These are phyloP conservation scores for Diplodia scrobiculata DNA, from an alignment of 2,329 filamentous ascomycete species.

Conservation along the genomic window DNA sequence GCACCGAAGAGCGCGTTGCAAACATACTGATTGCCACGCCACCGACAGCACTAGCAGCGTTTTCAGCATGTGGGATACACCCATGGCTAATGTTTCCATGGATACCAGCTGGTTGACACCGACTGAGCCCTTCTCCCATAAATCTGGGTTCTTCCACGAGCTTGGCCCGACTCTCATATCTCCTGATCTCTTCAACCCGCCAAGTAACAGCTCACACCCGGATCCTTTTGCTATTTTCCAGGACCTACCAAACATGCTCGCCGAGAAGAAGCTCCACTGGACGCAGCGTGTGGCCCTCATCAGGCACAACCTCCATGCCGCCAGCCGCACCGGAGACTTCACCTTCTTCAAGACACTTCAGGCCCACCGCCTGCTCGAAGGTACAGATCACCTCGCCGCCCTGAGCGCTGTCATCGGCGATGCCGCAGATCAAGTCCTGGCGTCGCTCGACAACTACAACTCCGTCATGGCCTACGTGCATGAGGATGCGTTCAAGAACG, in stretches of 20 bases:
- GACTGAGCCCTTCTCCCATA: neutral
- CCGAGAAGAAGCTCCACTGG: slow-evolving; percentile 47
- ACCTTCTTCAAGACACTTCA: slow-evolving; percentile 53
- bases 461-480: slow-evolving; percentile 51
- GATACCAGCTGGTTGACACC: neutral
- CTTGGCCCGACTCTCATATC: slow-evolving; percentile 3
- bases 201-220: neutral
- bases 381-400: slow-evolving; percentile 51
- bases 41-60: neutral
- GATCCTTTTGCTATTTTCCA: slow-evolving; percentile 1
- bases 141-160: slow-evolving; percentile 20
- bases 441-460: slow-evolving; percentile 52
- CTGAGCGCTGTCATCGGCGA: slow-evolving; percentile 47
- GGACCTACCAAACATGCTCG: slow-evolving; percentile 15
- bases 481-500: slow-evolving; percentile 52
- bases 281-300: slow-evolving; percentile 51
- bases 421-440: slow-evolving; percentile 48
- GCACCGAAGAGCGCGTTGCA: neutral
- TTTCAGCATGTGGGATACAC: slow-evolving; percentile 19
- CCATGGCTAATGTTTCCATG: slow-evolving; percentile 12
- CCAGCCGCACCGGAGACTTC: slow-evolving; percentile 50
- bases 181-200: neutral
- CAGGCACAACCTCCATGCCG: slow-evolving; percentile 50
- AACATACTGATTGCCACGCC: slow-evolving; percentile 6
- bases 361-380: slow-evolving; percentile 48